Evolutionary conservation across 1,139 yeast species (phyloP).

Genomic region (Tardiomyces blankii): DNA sequence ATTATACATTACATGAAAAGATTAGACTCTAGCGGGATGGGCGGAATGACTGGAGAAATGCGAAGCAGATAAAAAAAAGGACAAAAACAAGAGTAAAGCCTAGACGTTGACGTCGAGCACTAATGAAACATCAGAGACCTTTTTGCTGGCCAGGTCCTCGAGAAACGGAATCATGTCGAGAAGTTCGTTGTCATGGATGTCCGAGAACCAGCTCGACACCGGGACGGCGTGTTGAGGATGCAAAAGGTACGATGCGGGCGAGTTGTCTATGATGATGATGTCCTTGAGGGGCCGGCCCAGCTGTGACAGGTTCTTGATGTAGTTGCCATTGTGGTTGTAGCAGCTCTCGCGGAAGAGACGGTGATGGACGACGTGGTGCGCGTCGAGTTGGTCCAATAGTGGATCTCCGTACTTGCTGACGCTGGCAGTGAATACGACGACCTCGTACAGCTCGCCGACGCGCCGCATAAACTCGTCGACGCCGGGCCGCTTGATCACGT

Average conservation of each 20-base stretch:
- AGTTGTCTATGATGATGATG: conserved; percentile 84
- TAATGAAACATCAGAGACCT: conserved; percentile 70
- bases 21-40: too few species aligned
- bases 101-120: conserved; percentile 51
- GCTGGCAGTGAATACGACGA: conserved; percentile 93
- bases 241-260: conserved; percentile 93
- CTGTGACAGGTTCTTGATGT: conserved; percentile 85
- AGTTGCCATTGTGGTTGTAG: conserved; percentile 77
- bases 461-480: conserved; percentile 82
- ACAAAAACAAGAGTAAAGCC: too few species aligned
- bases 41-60: too few species aligned
- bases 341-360: conserved; percentile 85
- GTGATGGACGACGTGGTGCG: conserved; percentile 67
- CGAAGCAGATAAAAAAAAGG: too few species aligned
- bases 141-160: conserved; percentile 59
- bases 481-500: conserved; percentile 95
- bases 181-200: conserved; percentile 91
- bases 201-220: conserved; percentile 97
- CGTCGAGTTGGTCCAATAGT: conserved; percentile 74
- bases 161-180: conserved; percentile 83
- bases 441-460: conserved; percentile 84
- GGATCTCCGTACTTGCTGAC: conserved; percentile 96
- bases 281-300: conserved; percentile 86
- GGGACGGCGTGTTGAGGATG: conserved; percentile 98
- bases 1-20: too few species aligned